Evolutionary conservation across 2,329 filamentous ascomycete species (phyloP).

Genomic region (Aspergillus quadricinctus): DNA sequence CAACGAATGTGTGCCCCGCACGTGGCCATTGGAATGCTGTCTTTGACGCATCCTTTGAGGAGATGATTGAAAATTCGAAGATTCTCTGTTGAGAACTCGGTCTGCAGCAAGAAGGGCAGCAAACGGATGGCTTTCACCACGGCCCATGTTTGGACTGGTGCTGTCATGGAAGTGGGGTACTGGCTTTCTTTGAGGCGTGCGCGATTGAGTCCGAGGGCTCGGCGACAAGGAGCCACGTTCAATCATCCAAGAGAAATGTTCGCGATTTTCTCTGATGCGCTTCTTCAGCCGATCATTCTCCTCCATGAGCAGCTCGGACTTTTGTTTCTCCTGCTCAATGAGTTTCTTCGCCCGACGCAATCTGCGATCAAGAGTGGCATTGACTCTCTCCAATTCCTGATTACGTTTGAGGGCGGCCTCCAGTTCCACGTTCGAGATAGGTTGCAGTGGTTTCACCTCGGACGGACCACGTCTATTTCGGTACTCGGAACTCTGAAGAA

Average conservation of each 20-base stretch:
- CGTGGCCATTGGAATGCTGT: slow-evolving; percentile 56
- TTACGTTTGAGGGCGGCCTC: slow-evolving; percentile 58
- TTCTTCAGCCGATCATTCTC: slow-evolving; percentile 73
- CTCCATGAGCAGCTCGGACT: slow-evolving; percentile 65
- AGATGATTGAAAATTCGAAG: slow-evolving; percentile 69
- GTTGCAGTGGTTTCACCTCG: slow-evolving; percentile 41
- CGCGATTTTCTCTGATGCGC: slow-evolving; percentile 82
- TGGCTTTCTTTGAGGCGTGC: slow-evolving; percentile 38
- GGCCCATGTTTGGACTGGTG: slow-evolving; percentile 39
- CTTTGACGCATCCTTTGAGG: slow-evolving; percentile 52
- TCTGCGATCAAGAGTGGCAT: slow-evolving; percentile 59
- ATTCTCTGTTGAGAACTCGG: slow-evolving; percentile 74
- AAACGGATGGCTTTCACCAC: slow-evolving; percentile 60
- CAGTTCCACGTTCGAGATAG: slow-evolving; percentile 46
- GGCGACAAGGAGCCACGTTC: slow-evolving; percentile 66
- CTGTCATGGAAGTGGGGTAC: slow-evolving; percentile 39
- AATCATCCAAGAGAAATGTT: slow-evolving; percentile 75
- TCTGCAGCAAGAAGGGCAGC: slow-evolving; percentile 70
- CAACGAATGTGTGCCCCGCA: slow-evolving; percentile 73
- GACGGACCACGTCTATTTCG: slow-evolving; percentile 58
- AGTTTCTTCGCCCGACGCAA: slow-evolving; percentile 71
- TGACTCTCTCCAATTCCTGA: slow-evolving; percentile 63
- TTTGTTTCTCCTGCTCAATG: slow-evolving; percentile 72
- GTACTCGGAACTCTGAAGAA: slow-evolving; percentile 70
- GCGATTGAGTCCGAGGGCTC: slow-evolving; percentile 53